Evolutionary conservation across 2,329 filamentous ascomycete species (phyloP).

Genomic region (Colletotrichum kahawae): DNA sequence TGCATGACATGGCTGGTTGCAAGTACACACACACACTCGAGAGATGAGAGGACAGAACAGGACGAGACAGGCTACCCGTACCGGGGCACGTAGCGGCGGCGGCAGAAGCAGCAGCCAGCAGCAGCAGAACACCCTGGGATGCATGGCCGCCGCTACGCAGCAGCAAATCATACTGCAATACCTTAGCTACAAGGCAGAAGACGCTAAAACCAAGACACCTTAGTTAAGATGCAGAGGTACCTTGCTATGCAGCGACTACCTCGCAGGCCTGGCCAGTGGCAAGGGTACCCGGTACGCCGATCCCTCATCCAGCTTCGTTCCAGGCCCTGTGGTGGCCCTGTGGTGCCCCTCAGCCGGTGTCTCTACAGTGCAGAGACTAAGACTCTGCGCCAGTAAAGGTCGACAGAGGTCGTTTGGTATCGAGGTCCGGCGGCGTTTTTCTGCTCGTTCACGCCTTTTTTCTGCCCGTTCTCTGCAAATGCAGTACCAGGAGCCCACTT

Average conservation of each 20-base stretch:
- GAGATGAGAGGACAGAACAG: not conserved
- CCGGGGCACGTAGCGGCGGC: not conserved
- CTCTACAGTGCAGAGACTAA: not conserved
- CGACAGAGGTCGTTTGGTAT: not conserved
- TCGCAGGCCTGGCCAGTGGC: not conserved
- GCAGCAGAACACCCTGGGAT: not conserved
- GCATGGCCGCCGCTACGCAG: not conserved
- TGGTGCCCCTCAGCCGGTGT: not conserved
- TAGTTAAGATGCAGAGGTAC: not conserved
- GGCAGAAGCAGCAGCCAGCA: not conserved
- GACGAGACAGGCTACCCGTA: not conserved
- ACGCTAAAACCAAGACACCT: not conserved
- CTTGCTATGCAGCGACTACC: not conserved
- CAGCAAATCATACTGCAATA: not conserved
- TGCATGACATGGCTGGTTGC: not conserved
- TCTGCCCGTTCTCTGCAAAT: constrained; percentile 6
- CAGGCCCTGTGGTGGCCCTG: constrained; percentile 9
- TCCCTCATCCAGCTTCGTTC: constrained; percentile 15
- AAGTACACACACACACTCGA: not conserved
- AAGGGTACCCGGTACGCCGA: constrained; percentile 13
- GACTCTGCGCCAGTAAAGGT: not conserved
- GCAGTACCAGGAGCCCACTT: constrained; percentile 2
- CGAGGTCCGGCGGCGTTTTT: not conserved
- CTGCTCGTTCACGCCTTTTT: not conserved
- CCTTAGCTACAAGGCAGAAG: not conserved